phyloP scores from a whole-genome alignment of 2,329 filamentous ascomycete species.

The Trichophyton benhamiae region DNA sequence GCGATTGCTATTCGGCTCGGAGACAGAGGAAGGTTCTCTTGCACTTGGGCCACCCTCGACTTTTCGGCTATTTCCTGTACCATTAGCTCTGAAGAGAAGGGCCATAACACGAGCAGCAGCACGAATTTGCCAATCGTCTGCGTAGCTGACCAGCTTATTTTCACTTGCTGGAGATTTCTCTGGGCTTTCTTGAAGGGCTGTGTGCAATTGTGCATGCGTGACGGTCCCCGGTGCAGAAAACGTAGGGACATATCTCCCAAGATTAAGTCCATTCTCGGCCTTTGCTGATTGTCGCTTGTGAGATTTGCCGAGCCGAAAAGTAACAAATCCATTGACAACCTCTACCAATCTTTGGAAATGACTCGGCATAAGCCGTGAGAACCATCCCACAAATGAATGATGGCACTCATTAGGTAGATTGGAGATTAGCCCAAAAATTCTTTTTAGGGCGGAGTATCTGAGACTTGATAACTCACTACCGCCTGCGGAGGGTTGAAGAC shows the following conservation, averaged over 20 bases:
- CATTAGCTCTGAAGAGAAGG: constrained; percentile 72
- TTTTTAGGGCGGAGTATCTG: constrained; percentile 74
- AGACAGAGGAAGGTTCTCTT: not conserved
- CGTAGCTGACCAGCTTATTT: constrained; percentile 47
- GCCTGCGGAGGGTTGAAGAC: constrained; percentile 8
- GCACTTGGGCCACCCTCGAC: constrained; percentile 19
- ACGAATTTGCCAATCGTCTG: constrained; percentile 81
- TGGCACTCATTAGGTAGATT: constrained; percentile 66
- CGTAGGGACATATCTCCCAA: constrained; percentile 58
- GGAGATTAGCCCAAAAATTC: constrained; percentile 66
- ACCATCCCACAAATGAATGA: constrained; percentile 64
- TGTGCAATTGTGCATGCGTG: constrained; percentile 59
- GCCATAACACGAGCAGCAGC: constrained; percentile 69
- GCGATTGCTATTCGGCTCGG: not conserved
- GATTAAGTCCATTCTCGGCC: constrained; percentile 43
- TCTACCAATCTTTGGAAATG: constrained; percentile 66
- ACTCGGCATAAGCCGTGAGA: constrained; percentile 54
- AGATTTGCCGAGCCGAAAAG: constrained; percentile 62
- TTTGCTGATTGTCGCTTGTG: constrained; percentile 51
- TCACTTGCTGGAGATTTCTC: constrained; percentile 37
- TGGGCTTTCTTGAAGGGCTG: constrained; percentile 49
- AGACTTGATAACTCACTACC: constrained; percentile 40
- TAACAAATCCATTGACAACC: constrained; percentile 64
- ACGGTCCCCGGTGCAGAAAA: constrained; percentile 54
- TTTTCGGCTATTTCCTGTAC: constrained; percentile 33